phyloP scores from a whole-genome alignment of 495 filamentous ascomycete genomes.

The Podospora conica region DNA sequence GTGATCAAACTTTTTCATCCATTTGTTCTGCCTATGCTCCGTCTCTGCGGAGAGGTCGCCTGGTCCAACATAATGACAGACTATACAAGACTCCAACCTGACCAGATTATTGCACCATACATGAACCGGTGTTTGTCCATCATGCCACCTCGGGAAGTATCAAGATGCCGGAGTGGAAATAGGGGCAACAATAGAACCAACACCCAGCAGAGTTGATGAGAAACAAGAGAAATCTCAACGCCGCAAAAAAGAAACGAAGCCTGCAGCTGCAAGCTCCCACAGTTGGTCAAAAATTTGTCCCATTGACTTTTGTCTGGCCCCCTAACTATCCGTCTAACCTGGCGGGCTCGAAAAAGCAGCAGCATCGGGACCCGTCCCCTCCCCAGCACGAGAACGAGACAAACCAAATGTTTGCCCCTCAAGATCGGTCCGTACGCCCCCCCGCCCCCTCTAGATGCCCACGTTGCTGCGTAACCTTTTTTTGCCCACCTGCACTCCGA shows the following conservation, averaged over 20 bases:
- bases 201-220: background rate
- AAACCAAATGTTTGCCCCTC: background rate
- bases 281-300: constrained; percentile 1
- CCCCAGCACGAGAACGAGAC: background rate
- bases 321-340: constrained; percentile 9
- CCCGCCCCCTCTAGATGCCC: constrained; percentile 6
- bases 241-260: background rate
- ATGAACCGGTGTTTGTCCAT: no score
- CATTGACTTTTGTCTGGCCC: constrained; percentile 15
- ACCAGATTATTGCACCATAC: no score
- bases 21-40: no score
- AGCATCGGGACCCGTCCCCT: background rate
- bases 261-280: background rate
- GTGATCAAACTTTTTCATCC: no score
- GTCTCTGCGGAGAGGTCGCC: no score
- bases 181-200: background rate
- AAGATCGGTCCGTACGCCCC: background rate
- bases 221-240: background rate
- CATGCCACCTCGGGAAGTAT: no score
- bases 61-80: no score
- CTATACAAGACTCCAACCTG: no score
- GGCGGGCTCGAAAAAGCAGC: background rate
- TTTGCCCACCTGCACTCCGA: constrained; percentile 2
- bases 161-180: background rate
- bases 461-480: constrained; percentile 10